phyloP scores from a whole-genome alignment of 345 rosid species.

The Acer campestre region DNA sequence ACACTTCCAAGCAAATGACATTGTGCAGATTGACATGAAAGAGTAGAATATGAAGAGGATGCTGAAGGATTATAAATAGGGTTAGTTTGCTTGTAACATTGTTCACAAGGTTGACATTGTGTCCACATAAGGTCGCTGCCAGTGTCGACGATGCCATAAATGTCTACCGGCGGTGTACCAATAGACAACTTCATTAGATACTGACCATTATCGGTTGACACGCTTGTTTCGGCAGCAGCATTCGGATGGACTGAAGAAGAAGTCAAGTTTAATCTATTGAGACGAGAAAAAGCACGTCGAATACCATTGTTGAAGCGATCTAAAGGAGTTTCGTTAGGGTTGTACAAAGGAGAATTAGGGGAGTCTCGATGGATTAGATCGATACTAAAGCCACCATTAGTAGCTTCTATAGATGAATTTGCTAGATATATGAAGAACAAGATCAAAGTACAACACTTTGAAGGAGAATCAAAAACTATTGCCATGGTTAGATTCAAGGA shows the following conservation, averaged over 20 bases:
- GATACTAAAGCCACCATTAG: slow-evolving; percentile 21
- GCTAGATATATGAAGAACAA: neutral
- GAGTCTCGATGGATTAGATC: slow-evolving; percentile 39
- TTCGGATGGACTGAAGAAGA: neutral
- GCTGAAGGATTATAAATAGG: slow-evolving; percentile 26
- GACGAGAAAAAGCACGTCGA: slow-evolving; percentile 4
- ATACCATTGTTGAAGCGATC: slow-evolving; percentile 16
- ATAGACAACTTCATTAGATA: slow-evolving; percentile 37
- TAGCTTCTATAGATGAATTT: slow-evolving; percentile 1
- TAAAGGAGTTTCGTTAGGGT: slow-evolving; percentile 17
- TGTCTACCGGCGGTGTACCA: slow-evolving; percentile 20
- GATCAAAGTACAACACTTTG: neutral
- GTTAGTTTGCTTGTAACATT: slow-evolving; percentile 25
- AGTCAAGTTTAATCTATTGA: neutral
- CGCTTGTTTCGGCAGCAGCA: neutral
- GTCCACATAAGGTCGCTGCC: slow-evolving; percentile 48
- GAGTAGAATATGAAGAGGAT: slow-evolving; percentile 18
- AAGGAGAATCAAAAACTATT: neutral
- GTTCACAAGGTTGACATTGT: slow-evolving; percentile 38
- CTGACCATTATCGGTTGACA: slow-evolving; percentile 5
- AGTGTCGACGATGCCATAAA: slow-evolving; percentile 33
- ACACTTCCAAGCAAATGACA: slow-evolving; percentile 9
- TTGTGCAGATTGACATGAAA: slow-evolving; percentile 15
- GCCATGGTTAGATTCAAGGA: neutral
- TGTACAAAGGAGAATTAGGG: slow-evolving; percentile 30